Evolutionary conservation across 495 filamentous ascomycete species (phyloP).

Genomic region (Annulohypoxylon maeteangense): DNA sequence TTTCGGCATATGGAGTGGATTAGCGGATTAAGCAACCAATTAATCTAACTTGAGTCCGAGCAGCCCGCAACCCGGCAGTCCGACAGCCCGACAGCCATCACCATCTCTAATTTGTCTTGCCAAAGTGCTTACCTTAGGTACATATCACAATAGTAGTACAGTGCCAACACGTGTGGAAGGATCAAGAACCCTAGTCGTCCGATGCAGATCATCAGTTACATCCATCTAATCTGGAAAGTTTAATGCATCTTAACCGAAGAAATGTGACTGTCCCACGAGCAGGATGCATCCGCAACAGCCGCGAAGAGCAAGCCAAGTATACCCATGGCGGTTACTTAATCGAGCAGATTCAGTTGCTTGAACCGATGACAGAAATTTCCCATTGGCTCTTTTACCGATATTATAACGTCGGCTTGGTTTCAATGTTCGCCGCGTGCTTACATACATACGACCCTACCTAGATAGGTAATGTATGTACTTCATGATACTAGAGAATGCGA

Average conservation of each 20-base stretch:
- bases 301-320: not conserved
- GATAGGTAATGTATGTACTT: not conserved
- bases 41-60: not conserved
- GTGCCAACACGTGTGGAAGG: not conserved
- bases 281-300: not conserved
- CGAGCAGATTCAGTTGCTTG: not conserved
- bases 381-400: not conserved
- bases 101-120: not conserved
- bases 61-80: too few species aligned
- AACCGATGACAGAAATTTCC: not conserved
- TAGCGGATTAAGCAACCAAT: not conserved
- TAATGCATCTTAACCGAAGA: conserved; percentile 1
- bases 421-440: not conserved
- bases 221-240: not conserved
- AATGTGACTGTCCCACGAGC: not conserved
- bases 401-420: not conserved
- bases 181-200: not conserved
- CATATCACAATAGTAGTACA: not conserved
- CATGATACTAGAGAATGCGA: not conserved
- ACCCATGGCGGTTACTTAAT: not conserved
- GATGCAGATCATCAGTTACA: conserved; percentile 2
- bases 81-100: not conserved
- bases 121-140: not conserved
- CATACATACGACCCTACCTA: not conserved
- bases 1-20: not conserved